Conservation (phyloP, 805 yeast genomes). For the Wickerhamomyces chambardii region DNA sequence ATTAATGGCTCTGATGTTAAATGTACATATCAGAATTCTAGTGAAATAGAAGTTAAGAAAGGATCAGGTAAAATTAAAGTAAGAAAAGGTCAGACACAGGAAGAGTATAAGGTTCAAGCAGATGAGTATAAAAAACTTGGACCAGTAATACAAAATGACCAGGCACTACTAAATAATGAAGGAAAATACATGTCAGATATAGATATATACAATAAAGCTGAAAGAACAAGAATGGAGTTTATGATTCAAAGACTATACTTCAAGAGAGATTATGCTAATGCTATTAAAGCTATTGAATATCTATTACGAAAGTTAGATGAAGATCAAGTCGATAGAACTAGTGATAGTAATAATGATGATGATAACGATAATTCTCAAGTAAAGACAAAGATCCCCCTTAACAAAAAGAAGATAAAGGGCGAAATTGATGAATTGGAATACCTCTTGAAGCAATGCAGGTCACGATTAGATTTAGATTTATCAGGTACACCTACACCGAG, state of each 20-base stretch:
- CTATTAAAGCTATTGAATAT: slow-evolving; percentile 33
- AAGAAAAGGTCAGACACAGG: slow-evolving; percentile 67
- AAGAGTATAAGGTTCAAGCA: slow-evolving; percentile 46
- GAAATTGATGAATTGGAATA: slow-evolving; percentile 43
- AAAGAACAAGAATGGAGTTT: slow-evolving; percentile 44
- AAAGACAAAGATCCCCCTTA: slow-evolving; percentile 3
- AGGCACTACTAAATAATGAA: slow-evolving; percentile 26
- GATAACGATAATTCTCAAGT: background rate
- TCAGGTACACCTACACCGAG: no score
- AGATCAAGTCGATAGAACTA: slow-evolving; percentile 5
- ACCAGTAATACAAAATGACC: slow-evolving; percentile 40
- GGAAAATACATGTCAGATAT: slow-evolving; percentile 12
- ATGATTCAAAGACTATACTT: slow-evolving; percentile 60
- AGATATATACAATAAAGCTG: slow-evolving; percentile 35
- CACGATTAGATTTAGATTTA: slow-evolving; percentile 9
- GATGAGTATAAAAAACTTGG: slow-evolving; percentile 42
- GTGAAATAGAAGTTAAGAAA: slow-evolving; percentile 34
- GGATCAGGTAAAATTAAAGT: slow-evolving; percentile 36
- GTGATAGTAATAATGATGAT: background rate
- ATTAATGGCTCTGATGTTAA: slow-evolving; percentile 10
- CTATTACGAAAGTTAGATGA: slow-evolving; percentile 25
- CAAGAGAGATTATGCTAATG: slow-evolving; percentile 37
- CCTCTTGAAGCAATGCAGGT: slow-evolving; percentile 30
- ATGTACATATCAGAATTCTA: slow-evolving; percentile 7
- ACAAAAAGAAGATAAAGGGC: slow-evolving; percentile 34